Conservation (phyloP, 805 yeast species). For the Hanseniaspora clermontiae region DNA sequence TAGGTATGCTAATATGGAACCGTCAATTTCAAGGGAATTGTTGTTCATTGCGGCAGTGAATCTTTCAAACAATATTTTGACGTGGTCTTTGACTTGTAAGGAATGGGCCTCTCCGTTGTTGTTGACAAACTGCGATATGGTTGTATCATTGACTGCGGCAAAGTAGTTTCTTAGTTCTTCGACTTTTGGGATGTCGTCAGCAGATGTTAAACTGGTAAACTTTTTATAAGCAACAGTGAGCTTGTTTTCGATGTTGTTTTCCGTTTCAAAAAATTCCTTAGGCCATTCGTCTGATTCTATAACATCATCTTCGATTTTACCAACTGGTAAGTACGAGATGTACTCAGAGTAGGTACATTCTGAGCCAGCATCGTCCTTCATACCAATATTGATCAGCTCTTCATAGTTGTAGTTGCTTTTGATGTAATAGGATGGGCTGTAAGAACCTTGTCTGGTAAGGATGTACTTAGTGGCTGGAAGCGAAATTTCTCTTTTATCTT, state of each 20-base stretch:
- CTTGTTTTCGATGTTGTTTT: background rate
- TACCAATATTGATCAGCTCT: background rate
- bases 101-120: background rate
- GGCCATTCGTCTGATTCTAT: conserved; percentile 5
- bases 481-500: conserved; percentile 1
- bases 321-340: conserved; percentile 1
- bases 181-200: background rate
- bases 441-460: background rate
- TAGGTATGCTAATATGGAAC: background rate
- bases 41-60: background rate
- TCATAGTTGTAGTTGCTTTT: background rate
- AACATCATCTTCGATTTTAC: conserved; percentile 6
- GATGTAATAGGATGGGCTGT: background rate
- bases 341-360: background rate
- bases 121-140: background rate
- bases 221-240: background rate
- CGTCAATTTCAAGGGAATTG: background rate
- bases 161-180: conserved; percentile 1
- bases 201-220: background rate
- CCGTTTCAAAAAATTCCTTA: background rate
- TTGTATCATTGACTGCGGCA: conserved; percentile 7
- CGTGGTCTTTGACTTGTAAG: background rate
- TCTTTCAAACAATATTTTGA: background rate
- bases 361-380: background rate
- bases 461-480: background rate